Base-by-base conservation (phyloP, 441 rosid species). In the Croton laevigatus region DNA sequence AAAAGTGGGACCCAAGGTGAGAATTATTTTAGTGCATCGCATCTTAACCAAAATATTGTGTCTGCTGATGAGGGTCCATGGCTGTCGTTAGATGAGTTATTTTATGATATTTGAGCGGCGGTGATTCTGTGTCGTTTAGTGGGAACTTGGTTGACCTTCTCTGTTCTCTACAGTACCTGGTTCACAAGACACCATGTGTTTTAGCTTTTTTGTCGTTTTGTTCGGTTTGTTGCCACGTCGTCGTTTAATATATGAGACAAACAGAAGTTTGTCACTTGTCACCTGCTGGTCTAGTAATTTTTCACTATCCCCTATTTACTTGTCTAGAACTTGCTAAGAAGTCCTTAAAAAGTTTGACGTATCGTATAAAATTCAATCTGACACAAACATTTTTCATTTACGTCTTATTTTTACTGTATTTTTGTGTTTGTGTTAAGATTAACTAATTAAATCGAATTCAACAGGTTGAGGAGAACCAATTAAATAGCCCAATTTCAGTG, bases 1-100 rank as follows among this genome's bases (percentile, higher is more conserved):
- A 72, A 65, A 52, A 44, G 79, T 78, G 82, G 88, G 87, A 37
- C 89, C 84, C 73, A 67, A 85, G 90, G 93, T 91, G 57, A 82
- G 84, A 19, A 49, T 66, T 75, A 59, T 76, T 27, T 34, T 11
- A 64, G 46, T 75, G 68, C 65, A 22, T 49, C 46, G 49, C 46
- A 69, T 72, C 80, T 66, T 55, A 59, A 65, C 54, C 10, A 65
- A 57, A 45, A 78, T 20, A 38, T 65, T 7, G 70, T 83, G 87
- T 81, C 88, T 74, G 85, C 75, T 76, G 81, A 49, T 66, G 61
- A 75, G 87, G 81, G 81, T 71, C 68, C 44, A 44, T 19, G 0
- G 42, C 16, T 53, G 46, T 71, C 68, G 32, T 65, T 13, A 1
- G 55, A 38, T 53, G 46, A 34, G 10, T 66, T 68, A 11, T 23